Conservation (phyloP, 2,329 filamentous ascomycete genomes). For the Trichophyton benhamiae region DNA sequence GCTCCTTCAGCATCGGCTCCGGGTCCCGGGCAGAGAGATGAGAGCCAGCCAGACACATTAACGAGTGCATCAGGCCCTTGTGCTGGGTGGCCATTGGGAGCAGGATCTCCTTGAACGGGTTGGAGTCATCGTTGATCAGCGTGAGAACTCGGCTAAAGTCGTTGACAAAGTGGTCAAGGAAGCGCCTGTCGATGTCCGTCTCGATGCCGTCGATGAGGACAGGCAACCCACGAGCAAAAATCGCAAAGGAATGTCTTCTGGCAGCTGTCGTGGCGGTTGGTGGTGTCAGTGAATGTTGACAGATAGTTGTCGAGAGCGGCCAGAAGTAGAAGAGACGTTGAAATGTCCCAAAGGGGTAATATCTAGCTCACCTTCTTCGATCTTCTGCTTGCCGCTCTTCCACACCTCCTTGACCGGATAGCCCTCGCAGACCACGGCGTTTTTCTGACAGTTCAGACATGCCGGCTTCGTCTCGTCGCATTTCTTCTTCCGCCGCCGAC, state of each 20-base stretch:
- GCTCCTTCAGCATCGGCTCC: constrained; percentile 39
- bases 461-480: constrained; percentile 38
- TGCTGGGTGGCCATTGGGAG: constrained; percentile 70
- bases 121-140: constrained; percentile 65
- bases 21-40: constrained; percentile 49
- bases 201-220: constrained; percentile 69
- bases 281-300: neutral
- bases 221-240: constrained; percentile 37
- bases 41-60: constrained; percentile 69
- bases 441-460: constrained; percentile 75
- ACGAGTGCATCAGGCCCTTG: constrained; percentile 77
- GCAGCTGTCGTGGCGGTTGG: constrained; percentile 9
- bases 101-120: constrained; percentile 75
- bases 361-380: constrained; percentile 45
- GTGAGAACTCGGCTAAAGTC: constrained; percentile 71
- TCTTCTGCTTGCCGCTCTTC: constrained; percentile 70
- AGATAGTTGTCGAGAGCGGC: neutral
- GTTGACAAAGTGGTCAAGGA: constrained; percentile 72
- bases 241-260: constrained; percentile 23
- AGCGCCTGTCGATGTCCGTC: constrained; percentile 62
- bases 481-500: constrained; percentile 50
- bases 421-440: constrained; percentile 80
- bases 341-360: constrained; percentile 3
- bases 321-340: neutral
- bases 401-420: constrained; percentile 78